Conservation (phyloP, 2,329 filamentous ascomycete genomes). For the Aspergillus pseudonomiae region DNA sequence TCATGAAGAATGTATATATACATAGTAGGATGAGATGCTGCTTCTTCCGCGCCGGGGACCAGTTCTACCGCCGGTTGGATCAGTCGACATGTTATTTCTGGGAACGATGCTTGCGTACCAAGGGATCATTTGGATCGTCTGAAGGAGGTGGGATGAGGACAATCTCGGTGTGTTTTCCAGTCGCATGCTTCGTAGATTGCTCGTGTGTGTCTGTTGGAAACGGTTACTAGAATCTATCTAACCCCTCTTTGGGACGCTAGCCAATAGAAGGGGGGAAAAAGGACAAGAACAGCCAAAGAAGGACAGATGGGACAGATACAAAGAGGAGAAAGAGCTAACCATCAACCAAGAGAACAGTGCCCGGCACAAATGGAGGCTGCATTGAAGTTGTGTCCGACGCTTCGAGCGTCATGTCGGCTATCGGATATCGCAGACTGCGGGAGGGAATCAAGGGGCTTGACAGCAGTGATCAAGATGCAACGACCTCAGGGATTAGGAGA, state of each 20-base stretch:
- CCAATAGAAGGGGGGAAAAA: background rate
- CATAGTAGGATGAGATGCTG: background rate
- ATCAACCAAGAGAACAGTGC: background rate
- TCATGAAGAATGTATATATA: background rate
- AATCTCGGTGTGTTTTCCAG: background rate
- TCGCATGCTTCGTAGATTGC: background rate
- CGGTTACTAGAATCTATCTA: background rate
- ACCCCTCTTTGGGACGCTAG: fast-evolving
- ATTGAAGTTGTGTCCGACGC: background rate
- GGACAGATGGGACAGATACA: background rate
- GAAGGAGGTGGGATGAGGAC: background rate
- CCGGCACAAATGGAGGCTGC: background rate
- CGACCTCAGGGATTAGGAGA: background rate
- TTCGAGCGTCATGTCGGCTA: background rate
- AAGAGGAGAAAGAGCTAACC: background rate
- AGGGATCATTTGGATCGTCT: background rate
- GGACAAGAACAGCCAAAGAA: background rate
- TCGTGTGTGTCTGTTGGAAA: background rate
- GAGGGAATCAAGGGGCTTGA: background rate
- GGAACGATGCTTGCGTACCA: background rate
- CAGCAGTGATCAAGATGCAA: background rate
- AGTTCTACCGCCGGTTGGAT: background rate
- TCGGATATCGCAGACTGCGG: background rate
- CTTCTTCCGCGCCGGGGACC: background rate
- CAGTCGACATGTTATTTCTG: background rate